phyloP scores from a whole-genome alignment of 2,329 filamentous ascomycete genomes.

The Epichloe sp. region DNA sequence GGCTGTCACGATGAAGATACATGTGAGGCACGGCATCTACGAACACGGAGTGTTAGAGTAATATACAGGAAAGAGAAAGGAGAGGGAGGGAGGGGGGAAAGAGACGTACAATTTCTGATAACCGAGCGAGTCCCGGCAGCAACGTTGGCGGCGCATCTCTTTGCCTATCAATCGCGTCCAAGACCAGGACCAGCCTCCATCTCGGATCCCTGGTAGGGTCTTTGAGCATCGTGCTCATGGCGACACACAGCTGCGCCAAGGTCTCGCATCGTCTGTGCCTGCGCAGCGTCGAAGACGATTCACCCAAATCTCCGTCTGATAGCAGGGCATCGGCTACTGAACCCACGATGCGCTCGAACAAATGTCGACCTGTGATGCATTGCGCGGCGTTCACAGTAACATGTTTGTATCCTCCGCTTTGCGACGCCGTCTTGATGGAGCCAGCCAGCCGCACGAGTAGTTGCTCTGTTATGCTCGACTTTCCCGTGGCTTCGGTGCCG shows the following conservation, averaged over 20 bases:
- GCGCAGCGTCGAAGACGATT: neutral
- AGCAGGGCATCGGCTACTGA: slow-evolving; percentile 41
- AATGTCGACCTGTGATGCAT: slow-evolving; percentile 65
- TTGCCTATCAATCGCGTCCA: slow-evolving; percentile 80
- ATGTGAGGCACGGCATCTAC: slow-evolving; percentile 66
- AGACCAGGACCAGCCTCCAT: slow-evolving; percentile 63
- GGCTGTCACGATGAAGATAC: slow-evolving; percentile 63
- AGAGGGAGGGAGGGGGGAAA: too few relatives aligned
- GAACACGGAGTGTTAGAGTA: neutral
- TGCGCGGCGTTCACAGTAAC: slow-evolving; percentile 57
- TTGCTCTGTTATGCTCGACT: slow-evolving; percentile 55
- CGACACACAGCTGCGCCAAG: slow-evolving; percentile 60
- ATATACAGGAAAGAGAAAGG: neutral
- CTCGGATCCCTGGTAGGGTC: slow-evolving; percentile 23
- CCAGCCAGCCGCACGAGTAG: slow-evolving; percentile 20
- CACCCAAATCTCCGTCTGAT: slow-evolving; percentile 19
- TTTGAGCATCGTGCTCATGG: slow-evolving; percentile 52
- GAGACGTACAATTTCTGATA: slow-evolving; percentile 61
- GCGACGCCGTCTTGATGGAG: slow-evolving; percentile 6
- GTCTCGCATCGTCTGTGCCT: slow-evolving; percentile 55
- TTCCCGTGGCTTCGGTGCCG: slow-evolving; percentile 78
- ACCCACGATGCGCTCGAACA: slow-evolving; percentile 58
- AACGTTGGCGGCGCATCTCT: slow-evolving; percentile 68
- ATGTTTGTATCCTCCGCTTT: slow-evolving; percentile 31
- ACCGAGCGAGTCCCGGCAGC: slow-evolving; percentile 63